Percentiles rank a stretch among this genome's conserved stretches.
Conservation (phyloP, 1,284 basidiomycete genomes). For the Sphaerobolus stellatus region DNA sequence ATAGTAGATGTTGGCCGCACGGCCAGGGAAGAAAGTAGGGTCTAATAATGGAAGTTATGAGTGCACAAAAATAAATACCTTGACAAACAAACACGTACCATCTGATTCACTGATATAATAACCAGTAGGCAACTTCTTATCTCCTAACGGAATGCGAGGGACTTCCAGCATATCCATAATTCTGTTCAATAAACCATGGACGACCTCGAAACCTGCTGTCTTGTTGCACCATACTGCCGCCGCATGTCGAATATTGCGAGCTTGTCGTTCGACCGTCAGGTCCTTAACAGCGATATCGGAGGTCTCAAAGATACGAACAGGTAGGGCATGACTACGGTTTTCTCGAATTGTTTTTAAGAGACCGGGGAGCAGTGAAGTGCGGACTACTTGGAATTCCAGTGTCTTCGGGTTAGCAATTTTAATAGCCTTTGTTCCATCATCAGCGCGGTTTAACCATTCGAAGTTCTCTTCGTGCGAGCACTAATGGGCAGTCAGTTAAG, state of each 20-base stretch:
- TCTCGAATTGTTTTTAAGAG: slow-evolving; percentile 96
- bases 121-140: slow-evolving; percentile 62
- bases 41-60: slow-evolving; percentile 46
- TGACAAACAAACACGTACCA: slow-evolving; percentile 46
- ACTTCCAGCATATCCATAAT: slow-evolving; percentile 95
- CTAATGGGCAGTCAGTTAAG: slow-evolving; percentile 37
- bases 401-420: slow-evolving; percentile 97
- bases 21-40: slow-evolving; percentile 91
- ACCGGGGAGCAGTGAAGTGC: slow-evolving; percentile 92
- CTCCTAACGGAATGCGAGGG: slow-evolving; percentile 66
- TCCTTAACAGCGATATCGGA: slow-evolving; percentile 95
- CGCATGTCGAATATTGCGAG: slow-evolving; percentile 84
- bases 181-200: slow-evolving; percentile 92
- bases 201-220: slow-evolving; percentile 94
- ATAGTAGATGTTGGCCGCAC: slow-evolving; percentile 89
- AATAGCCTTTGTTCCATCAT: slow-evolving; percentile 81
- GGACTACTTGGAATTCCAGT: slow-evolving; percentile 96
- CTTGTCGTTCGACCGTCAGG: slow-evolving; percentile 71
- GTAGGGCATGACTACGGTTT: slow-evolving; percentile 91
- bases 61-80: slow-evolving; percentile 7
- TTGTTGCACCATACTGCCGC: slow-evolving; percentile 95
- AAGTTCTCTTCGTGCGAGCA: slow-evolving; percentile 99
- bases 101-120: slow-evolving; percentile 90
- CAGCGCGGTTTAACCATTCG: slow-evolving; percentile 82
- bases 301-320: slow-evolving; percentile 92